These are phyloP conservation scores for Zelonia costaricensis DNA, from an alignment of 208 protist species.

Conservation along the genomic window DNA sequence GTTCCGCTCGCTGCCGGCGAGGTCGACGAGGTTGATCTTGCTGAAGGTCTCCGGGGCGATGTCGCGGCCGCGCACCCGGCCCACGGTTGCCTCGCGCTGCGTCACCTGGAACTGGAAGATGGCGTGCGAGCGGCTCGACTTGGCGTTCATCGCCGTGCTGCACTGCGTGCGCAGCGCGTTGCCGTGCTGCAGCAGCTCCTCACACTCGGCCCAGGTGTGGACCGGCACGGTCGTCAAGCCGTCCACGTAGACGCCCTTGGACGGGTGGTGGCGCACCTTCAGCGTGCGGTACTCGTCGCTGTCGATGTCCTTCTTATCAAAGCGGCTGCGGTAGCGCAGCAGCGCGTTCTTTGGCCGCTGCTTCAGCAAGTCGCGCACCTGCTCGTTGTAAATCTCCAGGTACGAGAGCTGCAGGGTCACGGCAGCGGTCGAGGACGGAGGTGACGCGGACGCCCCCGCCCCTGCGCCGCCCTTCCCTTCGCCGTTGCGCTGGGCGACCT, in stretches of 20 bases:
- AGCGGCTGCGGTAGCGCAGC: constrained; percentile 58
- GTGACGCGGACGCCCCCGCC: neutral
- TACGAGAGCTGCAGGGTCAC: constrained; percentile 58
- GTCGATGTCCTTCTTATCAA: constrained; percentile 51
- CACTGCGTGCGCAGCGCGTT: constrained; percentile 61
- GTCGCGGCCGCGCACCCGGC: constrained; percentile 74
- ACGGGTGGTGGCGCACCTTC: constrained; percentile 71
- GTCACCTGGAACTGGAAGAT: constrained; percentile 93
- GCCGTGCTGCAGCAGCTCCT: constrained; percentile 64
- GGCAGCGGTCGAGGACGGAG: neutral
- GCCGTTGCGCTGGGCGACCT: constrained; percentile 19
- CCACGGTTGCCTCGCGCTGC: constrained; percentile 51
- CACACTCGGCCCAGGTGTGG: constrained; percentile 64
- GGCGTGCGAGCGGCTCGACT: constrained; percentile 93
- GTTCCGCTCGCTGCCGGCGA: constrained; percentile 73
- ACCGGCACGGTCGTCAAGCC: constrained; percentile 80
- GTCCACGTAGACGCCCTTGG: constrained; percentile 71
- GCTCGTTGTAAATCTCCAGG: constrained; percentile 92
- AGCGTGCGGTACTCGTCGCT: constrained; percentile 54
- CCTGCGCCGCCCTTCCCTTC: neutral
- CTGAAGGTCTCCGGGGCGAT: constrained; percentile 41
- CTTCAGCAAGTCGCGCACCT: constrained; percentile 81
- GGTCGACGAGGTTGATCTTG: constrained; percentile 83
- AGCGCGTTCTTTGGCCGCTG: constrained; percentile 56
- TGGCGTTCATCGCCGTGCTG: constrained; percentile 91